Evolutionary conservation across 2,329 filamentous ascomycete species (phyloP), one percentile per base, ranked within the genome.

Genomic region (Tolypocladium paradoxum): DNA sequence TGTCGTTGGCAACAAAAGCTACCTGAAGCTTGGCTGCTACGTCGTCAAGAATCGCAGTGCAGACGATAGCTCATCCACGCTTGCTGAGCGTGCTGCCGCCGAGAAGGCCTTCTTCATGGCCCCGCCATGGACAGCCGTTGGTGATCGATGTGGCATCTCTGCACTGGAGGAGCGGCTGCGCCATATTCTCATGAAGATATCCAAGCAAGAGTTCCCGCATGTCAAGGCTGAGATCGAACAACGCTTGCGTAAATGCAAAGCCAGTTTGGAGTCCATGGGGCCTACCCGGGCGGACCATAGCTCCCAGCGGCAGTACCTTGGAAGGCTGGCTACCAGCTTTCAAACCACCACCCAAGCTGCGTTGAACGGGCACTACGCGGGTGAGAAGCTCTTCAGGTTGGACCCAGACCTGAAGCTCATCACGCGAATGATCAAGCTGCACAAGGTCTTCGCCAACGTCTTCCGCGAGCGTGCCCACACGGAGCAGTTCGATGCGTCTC

Each of bases 21-120:
- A 70, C 1, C 62, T 78, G 0, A 67, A 67, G 1, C 67, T 80
- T 0, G 76, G 76, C 0, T 79, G 77, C 51, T 77, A 67, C 20
- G 60, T 78, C 0, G 72, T 80, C 49, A 71, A 72, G 51, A 79
- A 77, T 31, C 71, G 75, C 0, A 63, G 75, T 11, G 70, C 72
- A 0, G 74, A 76, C 16, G 73, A 77, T 6, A 57, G 47, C 0
- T 52, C 60, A 0, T 68, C 69, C 0, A 65, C 61, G 0, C 52
- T 71, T 0, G 53, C 60, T 0, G 56, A 70, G 0, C 68, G 73
- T 0, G 58, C 66, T 6, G 48, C 35, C 0, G 53, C 61, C 0
- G 75, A 77, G 54, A 60, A 52, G 1, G 50, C 34, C 0, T 75
- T 78, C 53, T 76, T 76, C 47, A 20, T 52, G 0, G 16, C 62